Evolutionary conservation across 2,329 filamentous ascomycete genomes (phyloP), one percentile per base, ranked within the genome.

Genomic region (Ambrosiella xylebori): DNA sequence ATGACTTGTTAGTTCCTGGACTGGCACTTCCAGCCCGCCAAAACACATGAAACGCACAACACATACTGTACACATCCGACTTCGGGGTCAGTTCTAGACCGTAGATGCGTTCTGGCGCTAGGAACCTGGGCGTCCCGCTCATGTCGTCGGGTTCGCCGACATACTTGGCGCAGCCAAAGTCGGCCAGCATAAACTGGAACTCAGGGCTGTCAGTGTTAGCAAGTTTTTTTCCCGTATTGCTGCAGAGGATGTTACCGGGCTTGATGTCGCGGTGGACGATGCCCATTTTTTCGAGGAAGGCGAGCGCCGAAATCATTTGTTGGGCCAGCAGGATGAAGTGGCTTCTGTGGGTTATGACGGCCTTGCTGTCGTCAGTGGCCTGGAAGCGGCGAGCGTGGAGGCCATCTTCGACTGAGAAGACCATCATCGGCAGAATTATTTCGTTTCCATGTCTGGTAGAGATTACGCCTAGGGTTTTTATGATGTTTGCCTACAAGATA

Each of bases 251-350:
- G 19, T 60, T 60, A 27, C 11, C 38, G 15, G 56, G 51, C 17
- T 60, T 60, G 44, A 60, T 58, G 27, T 60, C 59, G 37, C 37
- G 19, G 44, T 60, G 59, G 13, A 54, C 56, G 44, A 60, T 37
- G 12, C 38, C 13, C 12, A 8, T n/a, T 7, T 19, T 35, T 15
- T 38, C 35, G 2, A 60, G 35, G 19, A 56, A 60, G 9, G 17
- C 15, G 12, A 60, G 56, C 6, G 56, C 56, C 12, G 52, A 47
- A 7, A 57, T 44, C 41, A 60, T 56, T 39, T 60, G 52, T 9
- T 51, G 59, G 36, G 58, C 27, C 8, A 60, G 52, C 9, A 49
- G 58, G n/a, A 40, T n/a, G n/a, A 41, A 41, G 39, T 41, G 39
- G 39, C n/a, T 11, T 12, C n/a, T 12, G 39, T 41, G 39, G 39